phyloP scores from a whole-genome alignment of 164 flowering plant genomes.

The Euptelea pleiosperma region DNA sequence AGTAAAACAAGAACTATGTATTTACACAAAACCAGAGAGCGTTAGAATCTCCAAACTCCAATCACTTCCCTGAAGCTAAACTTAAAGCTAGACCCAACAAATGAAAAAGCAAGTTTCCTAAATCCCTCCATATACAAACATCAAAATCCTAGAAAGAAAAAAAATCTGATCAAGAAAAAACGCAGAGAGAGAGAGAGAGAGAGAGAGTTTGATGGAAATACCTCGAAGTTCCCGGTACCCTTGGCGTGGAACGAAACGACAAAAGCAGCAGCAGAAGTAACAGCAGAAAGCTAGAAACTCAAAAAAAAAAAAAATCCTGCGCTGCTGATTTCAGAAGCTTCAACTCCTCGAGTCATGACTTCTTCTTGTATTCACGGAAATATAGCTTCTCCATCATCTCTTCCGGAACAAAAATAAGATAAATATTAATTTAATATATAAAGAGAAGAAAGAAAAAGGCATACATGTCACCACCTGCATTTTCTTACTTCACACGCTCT shows the following conservation, averaged over 20 bases:
- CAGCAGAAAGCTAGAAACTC: too few species aligned
- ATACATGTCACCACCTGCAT: not conserved
- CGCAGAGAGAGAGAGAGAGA: not conserved
- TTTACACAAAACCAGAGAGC: too few species aligned
- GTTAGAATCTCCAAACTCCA: too few species aligned
- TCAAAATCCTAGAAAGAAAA: too few species aligned
- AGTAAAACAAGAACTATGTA: too few species aligned
- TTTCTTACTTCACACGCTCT: slow-evolving; percentile 2
- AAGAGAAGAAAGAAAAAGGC: not conserved
- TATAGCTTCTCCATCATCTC: too few species aligned
- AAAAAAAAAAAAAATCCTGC: not conserved
- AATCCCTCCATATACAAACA: not conserved
- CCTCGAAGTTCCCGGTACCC: not conserved
- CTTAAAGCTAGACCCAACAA: too few species aligned
- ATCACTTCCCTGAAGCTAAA: too few species aligned
- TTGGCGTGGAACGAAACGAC: slow-evolving; percentile 2
- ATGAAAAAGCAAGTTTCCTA: too few species aligned
- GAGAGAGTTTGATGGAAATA: too few species aligned
- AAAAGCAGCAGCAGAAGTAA: not conserved
- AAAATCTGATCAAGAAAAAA: not conserved
- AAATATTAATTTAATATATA: not conserved
- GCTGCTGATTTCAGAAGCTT: not conserved
- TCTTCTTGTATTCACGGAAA: not conserved
- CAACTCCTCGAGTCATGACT: not conserved
- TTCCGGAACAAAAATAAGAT: not conserved